Percentiles rank a stretch among this genome's conserved stretches.
Conservation (phyloP, 768 basidiomycete genomes). For the Pisolithus sp. region DNA sequence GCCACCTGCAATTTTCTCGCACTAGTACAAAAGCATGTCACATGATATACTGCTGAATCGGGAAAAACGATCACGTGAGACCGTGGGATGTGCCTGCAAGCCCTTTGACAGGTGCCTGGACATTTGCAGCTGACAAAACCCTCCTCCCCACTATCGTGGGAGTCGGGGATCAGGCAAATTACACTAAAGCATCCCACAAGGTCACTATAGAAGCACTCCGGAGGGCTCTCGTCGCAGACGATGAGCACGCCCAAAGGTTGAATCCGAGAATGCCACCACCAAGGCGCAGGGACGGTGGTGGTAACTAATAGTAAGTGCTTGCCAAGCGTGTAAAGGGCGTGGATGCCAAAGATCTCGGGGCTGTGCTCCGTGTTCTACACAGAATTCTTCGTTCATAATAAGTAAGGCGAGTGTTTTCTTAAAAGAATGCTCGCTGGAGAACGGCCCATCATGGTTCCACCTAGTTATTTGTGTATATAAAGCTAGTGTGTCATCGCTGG, state of each 20-base stretch:
- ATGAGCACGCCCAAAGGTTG: background rate
- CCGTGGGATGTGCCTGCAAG: too few species aligned
- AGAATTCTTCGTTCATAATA: background rate
- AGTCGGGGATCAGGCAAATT: slow-evolving; percentile 19
- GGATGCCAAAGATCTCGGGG: background rate
- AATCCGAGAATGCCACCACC: background rate
- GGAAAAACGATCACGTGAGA: too few species aligned
- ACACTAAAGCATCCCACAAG: background rate
- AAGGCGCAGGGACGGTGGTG: background rate
- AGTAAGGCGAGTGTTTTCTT: background rate
- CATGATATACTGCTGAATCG: too few species aligned
- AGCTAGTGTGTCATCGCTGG: background rate
- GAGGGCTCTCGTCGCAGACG: background rate
- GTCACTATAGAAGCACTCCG: too few species aligned
- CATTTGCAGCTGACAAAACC: too few species aligned
- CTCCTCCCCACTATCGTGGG: too few species aligned
- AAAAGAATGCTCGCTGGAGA: background rate
- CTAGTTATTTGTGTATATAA: slow-evolving; percentile 1
- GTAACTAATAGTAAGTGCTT: background rate
- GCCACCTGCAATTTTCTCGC: too few species aligned
- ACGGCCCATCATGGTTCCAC: background rate
- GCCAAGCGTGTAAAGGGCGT: background rate
- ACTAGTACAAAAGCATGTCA: too few species aligned
- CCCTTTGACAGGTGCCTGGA: too few species aligned
- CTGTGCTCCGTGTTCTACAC: background rate